Conservation (phyloP, 148 eudicot species). For the Chenopodium album region DNA sequence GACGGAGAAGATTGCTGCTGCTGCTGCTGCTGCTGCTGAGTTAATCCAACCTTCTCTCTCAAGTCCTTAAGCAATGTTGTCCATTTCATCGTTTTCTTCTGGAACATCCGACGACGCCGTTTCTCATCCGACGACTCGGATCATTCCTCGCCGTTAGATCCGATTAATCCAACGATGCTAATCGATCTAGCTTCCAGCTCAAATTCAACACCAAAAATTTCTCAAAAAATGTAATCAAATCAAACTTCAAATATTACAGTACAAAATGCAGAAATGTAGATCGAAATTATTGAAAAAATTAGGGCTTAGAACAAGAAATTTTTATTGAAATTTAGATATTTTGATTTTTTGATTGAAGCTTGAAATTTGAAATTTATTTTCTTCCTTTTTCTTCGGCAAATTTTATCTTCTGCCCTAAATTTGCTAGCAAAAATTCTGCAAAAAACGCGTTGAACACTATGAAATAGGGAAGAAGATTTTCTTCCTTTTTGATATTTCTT, state of each 20-base stretch:
- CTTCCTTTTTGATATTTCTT: conserved; percentile 4
- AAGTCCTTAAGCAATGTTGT: conserved; percentile 91
- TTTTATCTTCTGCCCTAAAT: conserved; percentile 25
- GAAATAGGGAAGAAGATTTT: conserved; percentile 9
- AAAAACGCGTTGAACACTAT: conserved; percentile 28
- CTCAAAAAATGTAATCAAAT: too few relatives aligned
- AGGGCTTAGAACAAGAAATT: not conserved
- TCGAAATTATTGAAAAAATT: not conserved
- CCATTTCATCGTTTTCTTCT: conserved; percentile 87
- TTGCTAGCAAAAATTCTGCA: conserved; percentile 15
- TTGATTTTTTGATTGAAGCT: not conserved
- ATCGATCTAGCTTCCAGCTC: conserved; percentile 14
- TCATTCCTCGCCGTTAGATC: conserved; percentile 12
- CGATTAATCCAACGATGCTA: conserved; percentile 10
- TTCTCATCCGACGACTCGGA: conserved; percentile 46
- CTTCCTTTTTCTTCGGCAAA: conserved; percentile 5
- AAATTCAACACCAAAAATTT: not conserved
- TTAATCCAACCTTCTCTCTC: conserved; percentile 82
- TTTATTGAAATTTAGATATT: too few relatives aligned
- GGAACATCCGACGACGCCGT: conserved; percentile 49
- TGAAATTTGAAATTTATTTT: not conserved
- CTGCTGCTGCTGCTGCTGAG: conserved; percentile 32
- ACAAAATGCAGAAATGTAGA: conserved; percentile 17
- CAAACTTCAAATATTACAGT: not conserved
- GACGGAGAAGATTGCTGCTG: conserved; percentile 24